Base-by-base conservation (phyloP, 352 stramenopile genomes). In the Halophytophthora batemanensis region DNA sequence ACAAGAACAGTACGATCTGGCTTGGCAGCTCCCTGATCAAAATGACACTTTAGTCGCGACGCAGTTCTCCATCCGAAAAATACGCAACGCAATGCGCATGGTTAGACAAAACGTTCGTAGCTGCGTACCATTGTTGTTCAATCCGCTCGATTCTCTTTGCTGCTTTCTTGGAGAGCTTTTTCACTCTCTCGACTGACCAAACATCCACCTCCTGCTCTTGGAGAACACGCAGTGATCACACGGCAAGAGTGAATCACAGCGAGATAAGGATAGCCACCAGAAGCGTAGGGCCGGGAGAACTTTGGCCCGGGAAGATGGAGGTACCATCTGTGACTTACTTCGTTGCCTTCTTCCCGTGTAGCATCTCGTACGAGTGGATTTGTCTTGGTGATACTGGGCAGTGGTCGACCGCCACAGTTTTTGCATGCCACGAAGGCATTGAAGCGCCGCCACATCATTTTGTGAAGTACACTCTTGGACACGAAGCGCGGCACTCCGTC, bases 401-500 rank as follows among this genome's bases (percentile, higher is more conserved):
- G 55, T 0, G 77, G 77, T 18, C 71, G 58, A 11, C 80, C 80
- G 23, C 63, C 69, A 29, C 80, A 91, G 50, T 87, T 87, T 23
- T 80, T 84, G 56, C 80, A 91, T 6, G 53, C 55, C 11, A 84
- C 74, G 53, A 82, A 91, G 5, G 77, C 80, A 34, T 82, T 76
- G 59, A 91, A 89, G 6, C 80, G 65, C 4, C 77, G 64, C 80
- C 77, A 91, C 28, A 80, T 71, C 50, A 81, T 71, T 6, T 67
- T 67, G 37, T 77, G 68, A 11, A 53, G 15, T 2, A 70, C 39
- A 19, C 58, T 69, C 21, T 80, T 86, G 1, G 75, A 86, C 5
- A 89, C 77, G 46, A 69, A 86, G 19, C 59, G 62, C 1, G 80
- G 80, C 2, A 91, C 63, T 11, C 75, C 75, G 21, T 91, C 80